Evolutionary conservation across 306 rosid species (phyloP), one percentile per base, ranked within the genome.

Genomic region (Betula pendula): DNA sequence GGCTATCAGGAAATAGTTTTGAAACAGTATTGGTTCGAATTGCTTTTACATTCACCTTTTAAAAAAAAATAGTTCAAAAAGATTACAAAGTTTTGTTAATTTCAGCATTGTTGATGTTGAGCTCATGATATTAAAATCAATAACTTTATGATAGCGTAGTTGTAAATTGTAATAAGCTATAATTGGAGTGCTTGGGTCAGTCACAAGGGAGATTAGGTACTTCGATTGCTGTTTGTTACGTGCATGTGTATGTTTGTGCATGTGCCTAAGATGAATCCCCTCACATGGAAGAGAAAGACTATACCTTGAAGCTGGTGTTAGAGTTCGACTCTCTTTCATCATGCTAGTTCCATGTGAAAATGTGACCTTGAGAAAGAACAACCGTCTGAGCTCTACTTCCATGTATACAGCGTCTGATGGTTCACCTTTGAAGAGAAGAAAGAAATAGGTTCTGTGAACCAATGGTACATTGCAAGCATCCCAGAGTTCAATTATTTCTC

Each of bases 401-500:
- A 90, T 72, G 91, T 88, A 92, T 70, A 88, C 90, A 29, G 88
- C 72, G 80, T 95, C 96, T 2, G 97, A 85, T 70, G 82, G 89
- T 65, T 90, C 97, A 1, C 99, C 96, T 79, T 91, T 88, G 77
- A 86, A 84, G 71, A 95, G 93, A 75, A 90, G 89, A 81, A 90
- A 95, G 81, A 88, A 95, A 77, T 87, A 88, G 68, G 99, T 79
- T 62, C 97, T 87, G 77, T 95, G 97, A 17, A 87, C 88, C 79
- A 95, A 68, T 15, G 99, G 93, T 60, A 88, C 90, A 73, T 85
- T 81, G 86, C 94, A 92, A 65, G 77, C 80, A 70, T 88, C 86
- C 99, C 97, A 95, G 31, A 95, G 97, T 78, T 88, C 77, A 69
- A 95, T 71, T 84, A 89, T 88, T 22, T 85, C 83, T 83, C 82